A percentile compares a stretch with the other conserved stretches of the same genome.
Evolutionary conservation across 2,329 filamentous ascomycete species (phyloP).

Genomic region (Cordyceps pruinosa): DNA sequence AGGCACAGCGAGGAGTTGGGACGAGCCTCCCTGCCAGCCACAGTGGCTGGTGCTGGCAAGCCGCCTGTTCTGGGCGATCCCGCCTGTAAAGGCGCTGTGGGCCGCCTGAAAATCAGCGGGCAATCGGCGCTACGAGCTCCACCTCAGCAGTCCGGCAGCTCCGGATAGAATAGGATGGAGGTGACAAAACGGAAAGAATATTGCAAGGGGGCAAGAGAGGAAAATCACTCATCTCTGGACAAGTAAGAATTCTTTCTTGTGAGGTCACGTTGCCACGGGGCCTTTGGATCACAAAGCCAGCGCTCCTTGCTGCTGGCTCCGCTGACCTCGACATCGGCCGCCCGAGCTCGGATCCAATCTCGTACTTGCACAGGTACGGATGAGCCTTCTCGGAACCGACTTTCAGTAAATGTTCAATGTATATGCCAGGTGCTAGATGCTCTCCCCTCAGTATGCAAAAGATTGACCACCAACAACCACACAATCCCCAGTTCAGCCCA

Average conservation of each 20-base stretch:
- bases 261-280: too few species aligned
- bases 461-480: not conserved
- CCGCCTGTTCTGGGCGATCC: not conserved
- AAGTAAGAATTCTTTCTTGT: too few species aligned
- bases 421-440: conserved; percentile 1
- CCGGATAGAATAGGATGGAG: too few species aligned
- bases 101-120: not conserved
- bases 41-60: not conserved
- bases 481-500: not conserved
- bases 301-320: not conserved
- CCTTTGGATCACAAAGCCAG: not conserved
- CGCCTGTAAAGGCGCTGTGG: not conserved
- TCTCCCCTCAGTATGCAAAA: conserved; percentile 6
- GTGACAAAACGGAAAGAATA: not conserved
- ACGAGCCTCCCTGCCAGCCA: not conserved
- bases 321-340: not conserved
- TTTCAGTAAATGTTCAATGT: not conserved
- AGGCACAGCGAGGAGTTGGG: not conserved
- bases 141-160: too few species aligned
- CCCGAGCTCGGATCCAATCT: conserved; percentile 6
- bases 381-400: not conserved
- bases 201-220: not conserved
- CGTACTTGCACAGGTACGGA: not conserved
- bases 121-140: not conserved
- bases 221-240: not conserved